phyloP scores from a whole-genome alignment of 1,284 basidiomycete species.

The Cutaneotrichosporon cutaneum region DNA sequence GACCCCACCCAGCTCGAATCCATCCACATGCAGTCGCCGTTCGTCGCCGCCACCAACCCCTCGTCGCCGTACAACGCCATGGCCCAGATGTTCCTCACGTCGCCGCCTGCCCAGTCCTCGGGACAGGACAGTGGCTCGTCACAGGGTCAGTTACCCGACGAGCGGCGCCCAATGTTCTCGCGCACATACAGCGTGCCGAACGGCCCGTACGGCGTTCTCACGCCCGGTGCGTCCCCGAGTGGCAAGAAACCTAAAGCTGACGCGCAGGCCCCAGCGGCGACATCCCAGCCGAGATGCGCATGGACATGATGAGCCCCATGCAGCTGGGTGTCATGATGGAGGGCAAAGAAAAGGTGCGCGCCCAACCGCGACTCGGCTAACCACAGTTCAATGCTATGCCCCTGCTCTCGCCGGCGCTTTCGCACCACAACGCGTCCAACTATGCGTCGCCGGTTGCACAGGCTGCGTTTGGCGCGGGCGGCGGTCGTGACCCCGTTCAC shows the following conservation, averaged over 20 bases:
- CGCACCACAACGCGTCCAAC: constrained; percentile 32
- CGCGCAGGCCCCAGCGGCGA: constrained; percentile 45
- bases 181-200: constrained; percentile 16
- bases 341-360: constrained; percentile 40
- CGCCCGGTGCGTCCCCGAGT: constrained; percentile 35
- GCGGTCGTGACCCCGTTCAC: constrained; percentile 1
- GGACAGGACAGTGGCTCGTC: constrained; percentile 1
- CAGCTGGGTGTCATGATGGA: constrained; percentile 36
- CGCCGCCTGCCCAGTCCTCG: constrained; percentile 24
- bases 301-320: constrained; percentile 48
- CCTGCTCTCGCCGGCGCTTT: constrained; percentile 44
- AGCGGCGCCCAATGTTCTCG: constrained; percentile 11
- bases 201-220: constrained; percentile 25
- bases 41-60: constrained; percentile 40
- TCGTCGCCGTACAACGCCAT: constrained; percentile 36
- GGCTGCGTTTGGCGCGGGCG: constrained; percentile 23
- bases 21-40: constrained; percentile 53
- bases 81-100: constrained; percentile 43
- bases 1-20: constrained; percentile 47
- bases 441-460: constrained; percentile 35
- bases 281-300: constrained; percentile 40
- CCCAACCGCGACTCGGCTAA: not conserved
- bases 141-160: constrained; percentile 13
- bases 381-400: constrained; percentile 40
- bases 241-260: not conserved